A percentile compares a stretch with the other conserved stretches of the same genome.
Evolutionary conservation across 139 green algal genomes (phyloP).

Genomic region (Asterochloris erici): DNA sequence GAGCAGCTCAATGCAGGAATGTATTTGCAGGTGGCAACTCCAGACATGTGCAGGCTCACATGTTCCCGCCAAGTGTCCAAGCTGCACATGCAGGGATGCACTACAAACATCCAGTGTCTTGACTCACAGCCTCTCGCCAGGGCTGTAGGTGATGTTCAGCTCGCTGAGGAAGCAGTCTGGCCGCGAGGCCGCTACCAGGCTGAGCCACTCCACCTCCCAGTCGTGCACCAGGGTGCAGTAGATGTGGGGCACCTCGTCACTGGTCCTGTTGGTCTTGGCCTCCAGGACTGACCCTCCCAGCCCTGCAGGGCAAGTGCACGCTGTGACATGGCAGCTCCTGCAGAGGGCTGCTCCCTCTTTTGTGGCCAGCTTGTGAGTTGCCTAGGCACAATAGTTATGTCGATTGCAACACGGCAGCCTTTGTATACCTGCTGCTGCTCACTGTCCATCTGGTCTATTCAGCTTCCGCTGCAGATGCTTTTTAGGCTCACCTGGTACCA

Average conservation of each 20-base stretch:
- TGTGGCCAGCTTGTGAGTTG: too few relatives aligned
- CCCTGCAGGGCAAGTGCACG: neutral
- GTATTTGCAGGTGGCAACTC: too few relatives aligned
- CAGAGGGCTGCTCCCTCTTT: too few relatives aligned
- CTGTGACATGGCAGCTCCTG: neutral
- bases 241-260: neutral
- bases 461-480: too few relatives aligned
- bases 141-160: constrained; percentile 22
- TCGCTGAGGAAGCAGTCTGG: constrained; percentile 27
- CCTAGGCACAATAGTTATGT: too few relatives aligned
- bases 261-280: constrained; percentile 9
- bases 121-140: constrained; percentile 2
- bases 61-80: neutral
- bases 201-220: constrained; percentile 30
- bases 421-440: too few relatives aligned
- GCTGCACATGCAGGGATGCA: neutral
- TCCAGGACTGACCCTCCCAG: constrained; percentile 33
- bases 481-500: too few relatives aligned
- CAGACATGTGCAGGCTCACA: too few relatives aligned
- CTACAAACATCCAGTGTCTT: neutral
- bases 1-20: too few relatives aligned
- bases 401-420: too few relatives aligned
- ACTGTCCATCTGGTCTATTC: too few relatives aligned
- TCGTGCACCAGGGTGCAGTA: constrained; percentile 22
- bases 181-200: neutral